Base-by-base conservation (phyloP, 2,329 filamentous ascomycete genomes). In the Zymoseptoria pseudotritici region DNA sequence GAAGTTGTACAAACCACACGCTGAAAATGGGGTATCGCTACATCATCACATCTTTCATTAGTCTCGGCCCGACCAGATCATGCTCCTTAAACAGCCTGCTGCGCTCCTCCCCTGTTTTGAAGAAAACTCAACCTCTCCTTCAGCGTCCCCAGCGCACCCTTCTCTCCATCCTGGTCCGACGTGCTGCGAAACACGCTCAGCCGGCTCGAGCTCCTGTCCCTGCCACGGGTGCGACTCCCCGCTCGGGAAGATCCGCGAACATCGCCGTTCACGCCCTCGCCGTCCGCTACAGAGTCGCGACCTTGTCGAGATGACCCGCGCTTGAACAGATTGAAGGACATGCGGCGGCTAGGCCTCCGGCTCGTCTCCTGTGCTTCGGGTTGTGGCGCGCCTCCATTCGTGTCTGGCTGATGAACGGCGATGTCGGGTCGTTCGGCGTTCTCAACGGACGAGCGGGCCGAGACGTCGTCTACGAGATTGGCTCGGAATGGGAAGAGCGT, bases 101-200 rank as follows among this genome's bases (percentile, higher is more conserved):
- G 26, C 26, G 26, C 26, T 29, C 36, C 36, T 17, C 36, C 36
- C 13, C 36, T 46, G n/a, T 46, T n/a, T 11, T 46, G 36, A n/a
- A 46, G 13, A 7, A 17, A 46, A 46, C 36, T 46, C 36, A 95
- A 79, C 69, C 91, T 78, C 77, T 91, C 93, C 75, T 87, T 85
- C 65, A 95, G 83, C 42, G 63, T 31, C 36, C 55, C 54, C 26
- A 53, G 24, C 26, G 57, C 52, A 11, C 51, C 52, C 26, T 46
- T 55, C 11, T 61, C 58, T 36, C 62, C 54, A 42, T 58, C 62
- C 49, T 56, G 56, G 22, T 61, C 56, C 52, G 52, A 51, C 22
- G 54, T 51, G 29, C 49, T 63, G 54, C 67, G 61, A 59, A 71
- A 69, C 24, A 69, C 64, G 57, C 65, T 67, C 55, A 71, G 57